Evolutionary conservation across 352 stramenopile species (phyloP).

Genomic region (Pilasporangium apinafurcum): DNA sequence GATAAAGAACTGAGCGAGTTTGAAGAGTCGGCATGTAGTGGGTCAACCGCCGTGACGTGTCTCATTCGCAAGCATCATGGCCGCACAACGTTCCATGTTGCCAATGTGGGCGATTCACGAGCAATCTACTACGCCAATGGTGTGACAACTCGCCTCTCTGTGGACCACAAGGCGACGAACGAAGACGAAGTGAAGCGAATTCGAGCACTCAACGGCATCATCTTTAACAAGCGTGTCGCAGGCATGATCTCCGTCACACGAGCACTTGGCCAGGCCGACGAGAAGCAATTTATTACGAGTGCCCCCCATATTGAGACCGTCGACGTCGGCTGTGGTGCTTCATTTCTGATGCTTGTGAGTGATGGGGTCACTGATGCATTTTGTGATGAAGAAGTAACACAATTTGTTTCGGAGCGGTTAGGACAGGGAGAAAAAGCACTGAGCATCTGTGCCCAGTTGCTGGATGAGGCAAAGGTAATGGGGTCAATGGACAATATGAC

Average conservation of each 20-base stretch:
- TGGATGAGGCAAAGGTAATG: slow-evolving; percentile 60
- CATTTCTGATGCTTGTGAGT: slow-evolving; percentile 74
- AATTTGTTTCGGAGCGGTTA: slow-evolving; percentile 48
- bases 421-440: slow-evolving; percentile 36
- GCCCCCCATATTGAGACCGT: slow-evolving; percentile 53
- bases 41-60: slow-evolving; percentile 73
- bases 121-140: slow-evolving; percentile 53
- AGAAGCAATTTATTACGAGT: slow-evolving; percentile 77
- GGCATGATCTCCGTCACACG: slow-evolving; percentile 68
- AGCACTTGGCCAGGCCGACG: slow-evolving; percentile 69
- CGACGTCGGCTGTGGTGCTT: slow-evolving; percentile 34
- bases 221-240: slow-evolving; percentile 77
- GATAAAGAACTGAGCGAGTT: slow-evolving; percentile 60
- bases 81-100: slow-evolving; percentile 62
- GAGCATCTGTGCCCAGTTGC: slow-evolving; percentile 50
- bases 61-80: slow-evolving; percentile 52
- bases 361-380: slow-evolving; percentile 78
- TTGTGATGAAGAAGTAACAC: slow-evolving; percentile 56
- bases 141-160: slow-evolving; percentile 43
- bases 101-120: slow-evolving; percentile 75
- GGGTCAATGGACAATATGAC: slow-evolving; percentile 84
- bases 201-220: slow-evolving; percentile 66
- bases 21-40: slow-evolving; percentile 59
- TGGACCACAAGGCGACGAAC: slow-evolving; percentile 80
- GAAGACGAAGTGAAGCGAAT: slow-evolving; percentile 71